Evolutionary conservation across 2,329 filamentous ascomycete species (phyloP), one percentile per base, ranked within the genome.

Genomic region (Nannizziopsis barbatae): DNA sequence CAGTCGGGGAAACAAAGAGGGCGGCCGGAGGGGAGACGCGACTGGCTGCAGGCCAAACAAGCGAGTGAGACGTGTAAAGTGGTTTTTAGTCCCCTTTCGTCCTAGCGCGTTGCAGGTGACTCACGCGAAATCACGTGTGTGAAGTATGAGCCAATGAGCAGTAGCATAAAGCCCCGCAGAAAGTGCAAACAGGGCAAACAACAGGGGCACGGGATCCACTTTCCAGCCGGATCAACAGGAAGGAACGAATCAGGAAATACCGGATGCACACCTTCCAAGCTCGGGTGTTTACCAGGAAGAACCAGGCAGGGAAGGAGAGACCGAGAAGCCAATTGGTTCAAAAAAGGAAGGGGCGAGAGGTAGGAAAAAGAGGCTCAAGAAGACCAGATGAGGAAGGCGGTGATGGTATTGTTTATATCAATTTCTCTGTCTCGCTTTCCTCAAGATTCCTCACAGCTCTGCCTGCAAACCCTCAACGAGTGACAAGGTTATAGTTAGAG

Each of bases 1-100:
- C 20, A 12, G 12, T 17, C 27, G 10, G 31, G n/a, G 20, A 32
- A 27, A 12, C 20, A 42, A n/a, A 27, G 20, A 30, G 20, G 18
- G 2, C 15, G 33, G 33, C 10, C 12, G 40, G 32, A 7, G 38
- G n/a, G 45, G 45, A 35, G 45, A 47, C 45, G 45, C 45, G 45
- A 46, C 44, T 45, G 43, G 43, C 35, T 39, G 43, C 43, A 10
- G 18, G 27, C 39, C 45, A 47, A 47, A 42, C 37, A 47, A 47
- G 37, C 39, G 6, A 14, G 15, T 32, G 31, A 42, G 47, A 52
- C 52, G 51, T 47, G 52, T 54, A 54, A 51, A 52, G 42, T 53
- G 50, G 52, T 35, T 50, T 27, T 27, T 27, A 27, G 22, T 27
- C 22, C 7, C 22, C 22, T 27, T 27, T 27, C 4, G 22, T 27